These are phyloP conservation scores for Euphorbia tirucalli DNA, from an alignment of 345 rosid species.

Conservation along the genomic window DNA sequence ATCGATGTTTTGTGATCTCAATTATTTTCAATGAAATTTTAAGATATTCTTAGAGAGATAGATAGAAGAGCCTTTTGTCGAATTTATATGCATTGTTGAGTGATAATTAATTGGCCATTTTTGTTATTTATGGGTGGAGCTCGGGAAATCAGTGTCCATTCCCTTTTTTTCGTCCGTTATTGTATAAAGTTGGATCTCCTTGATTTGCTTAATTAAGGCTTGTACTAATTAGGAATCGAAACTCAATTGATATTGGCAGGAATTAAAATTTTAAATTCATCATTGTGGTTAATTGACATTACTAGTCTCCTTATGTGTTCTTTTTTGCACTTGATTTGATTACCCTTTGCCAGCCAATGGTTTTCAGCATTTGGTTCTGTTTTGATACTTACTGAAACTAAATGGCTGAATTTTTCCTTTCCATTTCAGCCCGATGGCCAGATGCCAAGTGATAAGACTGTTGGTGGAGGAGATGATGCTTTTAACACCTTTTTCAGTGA, in stretches of 20 bases:
- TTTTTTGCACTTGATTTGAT: too few relatives aligned
- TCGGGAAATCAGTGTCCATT: not conserved
- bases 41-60: too few relatives aligned
- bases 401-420: not conserved
- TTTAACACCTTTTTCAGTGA: conserved; percentile 29
- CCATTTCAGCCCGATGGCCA: conserved; percentile 26
- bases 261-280: too few relatives aligned
- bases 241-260: too few relatives aligned
- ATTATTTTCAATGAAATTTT: too few relatives aligned
- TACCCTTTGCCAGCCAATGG: too few relatives aligned
- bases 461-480: conserved; percentile 31
- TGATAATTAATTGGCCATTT: not conserved
- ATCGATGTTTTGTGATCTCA: not conserved
- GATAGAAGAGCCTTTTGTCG: not conserved
- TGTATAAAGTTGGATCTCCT: not conserved
- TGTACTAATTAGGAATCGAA: not conserved
- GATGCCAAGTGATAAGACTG: conserved; percentile 28
- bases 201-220: not conserved
- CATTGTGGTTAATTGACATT: too few relatives aligned
- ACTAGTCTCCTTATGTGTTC: too few relatives aligned
- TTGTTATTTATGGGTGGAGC: not conserved
- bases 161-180: not conserved
- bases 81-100: not conserved
- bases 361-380: too few relatives aligned
- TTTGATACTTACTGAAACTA: too few relatives aligned